These are phyloP conservation scores for Alternaria triticina DNA, from an alignment of 2,329 filamentous ascomycete genomes.

Conservation along the genomic window DNA sequence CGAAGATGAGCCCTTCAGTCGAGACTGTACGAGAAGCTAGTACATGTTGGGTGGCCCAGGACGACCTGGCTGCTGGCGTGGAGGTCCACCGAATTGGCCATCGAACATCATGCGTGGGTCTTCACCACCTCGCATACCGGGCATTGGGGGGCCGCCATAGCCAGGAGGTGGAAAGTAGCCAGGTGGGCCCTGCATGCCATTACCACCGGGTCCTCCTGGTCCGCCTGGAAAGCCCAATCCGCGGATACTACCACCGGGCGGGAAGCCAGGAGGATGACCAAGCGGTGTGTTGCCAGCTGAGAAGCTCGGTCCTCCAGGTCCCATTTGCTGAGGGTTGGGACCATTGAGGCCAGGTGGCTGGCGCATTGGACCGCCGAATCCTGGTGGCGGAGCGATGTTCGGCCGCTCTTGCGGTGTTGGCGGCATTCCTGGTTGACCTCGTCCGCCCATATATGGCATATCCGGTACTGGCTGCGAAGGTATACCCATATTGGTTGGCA, in stretches of 20 bases:
- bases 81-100: conserved; percentile 42
- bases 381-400: conserved; percentile 46
- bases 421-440: conserved; percentile 45
- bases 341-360: conserved; percentile 46
- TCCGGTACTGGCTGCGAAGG: conserved; percentile 49
- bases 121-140: conserved; percentile 41
- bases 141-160: conserved; percentile 40
- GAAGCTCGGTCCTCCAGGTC: conserved; percentile 40
- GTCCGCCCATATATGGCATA: conserved; percentile 42
- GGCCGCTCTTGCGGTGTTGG: conserved; percentile 45
- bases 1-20: background rate
- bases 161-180: conserved; percentile 45
- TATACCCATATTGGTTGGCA: conserved; percentile 51
- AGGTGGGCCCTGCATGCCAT: conserved; percentile 43
- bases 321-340: conserved; percentile 38
- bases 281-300: conserved; percentile 48
- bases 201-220: conserved; percentile 32
- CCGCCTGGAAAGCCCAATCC: conserved; percentile 38
- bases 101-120: conserved; percentile 48
- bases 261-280: conserved; percentile 46
- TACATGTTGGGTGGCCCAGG: conserved; percentile 44
- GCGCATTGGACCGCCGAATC: conserved; percentile 45
- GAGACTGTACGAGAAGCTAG: conserved; percentile 14
- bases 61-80: conserved; percentile 34
- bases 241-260: conserved; percentile 38